Conservation (phyloP, 2,329 filamentous ascomycete species). For the Cladosporium cucumerinum region DNA sequence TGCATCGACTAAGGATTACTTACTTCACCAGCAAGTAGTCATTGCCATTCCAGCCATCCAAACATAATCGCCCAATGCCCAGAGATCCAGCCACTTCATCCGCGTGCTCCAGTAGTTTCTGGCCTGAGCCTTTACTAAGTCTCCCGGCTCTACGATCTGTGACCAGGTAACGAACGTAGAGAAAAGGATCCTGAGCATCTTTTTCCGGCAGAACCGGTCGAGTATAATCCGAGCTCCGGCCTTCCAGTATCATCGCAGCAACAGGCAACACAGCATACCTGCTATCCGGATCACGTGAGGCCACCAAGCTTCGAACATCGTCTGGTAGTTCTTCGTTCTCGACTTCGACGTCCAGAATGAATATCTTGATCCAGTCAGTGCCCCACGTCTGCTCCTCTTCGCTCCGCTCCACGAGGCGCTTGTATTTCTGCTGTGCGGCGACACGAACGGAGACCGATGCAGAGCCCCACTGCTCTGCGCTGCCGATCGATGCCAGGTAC, state of each 20-base stretch:
- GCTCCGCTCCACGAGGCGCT: constrained; percentile 14
- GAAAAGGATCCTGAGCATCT: constrained; percentile 18
- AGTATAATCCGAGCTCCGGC: constrained; percentile 21
- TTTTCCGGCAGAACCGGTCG: constrained; percentile 62
- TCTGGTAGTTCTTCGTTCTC: background rate
- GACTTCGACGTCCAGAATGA: constrained; percentile 17
- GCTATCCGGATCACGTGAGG: background rate
- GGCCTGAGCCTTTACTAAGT: constrained; percentile 17
- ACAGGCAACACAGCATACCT: constrained; percentile 6
- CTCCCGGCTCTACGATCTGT: constrained; percentile 18
- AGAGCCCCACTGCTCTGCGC: constrained; percentile 22
- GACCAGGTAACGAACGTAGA: constrained; percentile 21
- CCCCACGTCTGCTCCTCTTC: constrained; percentile 14
- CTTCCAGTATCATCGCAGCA: constrained; percentile 18
- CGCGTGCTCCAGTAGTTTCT: constrained; percentile 18
- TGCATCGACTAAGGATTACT: background rate
- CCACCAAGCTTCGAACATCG: background rate
- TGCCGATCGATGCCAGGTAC: constrained; percentile 20
- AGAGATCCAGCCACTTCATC: constrained; percentile 8
- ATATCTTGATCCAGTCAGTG: constrained; percentile 18
- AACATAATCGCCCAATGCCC: constrained; percentile 18
- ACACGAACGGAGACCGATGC: constrained; percentile 2
- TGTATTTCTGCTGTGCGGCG: constrained; percentile 6
- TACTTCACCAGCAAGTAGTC: constrained; percentile 20
- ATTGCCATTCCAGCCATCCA: constrained; percentile 23